phyloP scores from a whole-genome alignment of 2,329 filamentous ascomycete species.

The Aureobasidium uvarum region DNA sequence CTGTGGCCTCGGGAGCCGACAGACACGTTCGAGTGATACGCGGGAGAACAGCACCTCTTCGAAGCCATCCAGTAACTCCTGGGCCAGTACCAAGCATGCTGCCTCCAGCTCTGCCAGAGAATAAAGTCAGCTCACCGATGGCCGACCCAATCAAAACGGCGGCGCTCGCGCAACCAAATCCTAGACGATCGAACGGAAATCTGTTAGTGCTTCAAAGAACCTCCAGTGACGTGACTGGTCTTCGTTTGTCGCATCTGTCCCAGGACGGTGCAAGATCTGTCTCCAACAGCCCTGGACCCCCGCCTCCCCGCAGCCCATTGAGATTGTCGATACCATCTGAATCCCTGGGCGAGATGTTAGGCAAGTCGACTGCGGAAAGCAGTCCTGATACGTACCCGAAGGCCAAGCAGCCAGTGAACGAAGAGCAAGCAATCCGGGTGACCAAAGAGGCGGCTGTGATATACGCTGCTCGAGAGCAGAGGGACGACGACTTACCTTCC shows the following conservation, averaged over 20 bases:
- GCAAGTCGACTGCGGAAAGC: neutral
- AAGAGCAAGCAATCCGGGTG: slow-evolving; percentile 12
- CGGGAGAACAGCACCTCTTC: slow-evolving; percentile 23
- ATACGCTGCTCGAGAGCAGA: slow-evolving; percentile 11
- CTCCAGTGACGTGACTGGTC: slow-evolving; percentile 36
- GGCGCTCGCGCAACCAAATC: slow-evolving; percentile 24
- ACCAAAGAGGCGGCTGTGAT: slow-evolving; percentile 21
- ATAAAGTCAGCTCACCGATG: neutral
- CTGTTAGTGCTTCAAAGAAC: slow-evolving; percentile 35
- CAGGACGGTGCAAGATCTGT: slow-evolving; percentile 30
- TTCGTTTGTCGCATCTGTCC: slow-evolving; percentile 26
- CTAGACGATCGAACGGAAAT: slow-evolving; percentile 36
- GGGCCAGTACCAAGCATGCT: slow-evolving; percentile 34
- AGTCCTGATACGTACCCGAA: neutral
- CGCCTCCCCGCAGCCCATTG: slow-evolving; percentile 39
- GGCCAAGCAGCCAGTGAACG: neutral
- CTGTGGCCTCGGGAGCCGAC: neutral
- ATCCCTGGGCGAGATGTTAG: slow-evolving; percentile 18
- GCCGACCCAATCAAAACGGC: neutral
- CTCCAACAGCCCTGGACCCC: slow-evolving; percentile 38
- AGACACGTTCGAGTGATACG: slow-evolving; percentile 17
- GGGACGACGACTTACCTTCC: slow-evolving; percentile 13
- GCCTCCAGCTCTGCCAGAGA: slow-evolving; percentile 19
- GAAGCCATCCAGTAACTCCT: slow-evolving; percentile 21
- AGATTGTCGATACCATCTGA: slow-evolving; percentile 28